phyloP scores from a whole-genome alignment of 768 basidiomycete species.

The Ramaria sp. region DNA sequence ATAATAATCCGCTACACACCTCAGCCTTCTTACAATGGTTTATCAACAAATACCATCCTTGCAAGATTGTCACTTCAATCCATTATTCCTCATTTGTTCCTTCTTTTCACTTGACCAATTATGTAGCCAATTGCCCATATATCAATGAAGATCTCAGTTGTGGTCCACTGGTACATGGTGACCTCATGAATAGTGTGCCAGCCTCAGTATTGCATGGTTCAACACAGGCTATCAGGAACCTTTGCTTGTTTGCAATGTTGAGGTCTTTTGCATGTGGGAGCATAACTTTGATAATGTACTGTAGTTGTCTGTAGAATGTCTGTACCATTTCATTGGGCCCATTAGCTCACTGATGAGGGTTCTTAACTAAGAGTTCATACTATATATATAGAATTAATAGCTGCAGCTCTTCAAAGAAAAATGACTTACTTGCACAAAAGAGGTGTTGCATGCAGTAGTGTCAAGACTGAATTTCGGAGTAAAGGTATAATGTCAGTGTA shows the following conservation, averaged over 20 bases:
- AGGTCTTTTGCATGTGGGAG: not conserved
- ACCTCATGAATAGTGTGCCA: not conserved
- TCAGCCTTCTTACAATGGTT: too few relatives aligned
- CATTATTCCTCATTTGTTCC: not conserved
- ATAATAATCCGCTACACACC: too few relatives aligned
- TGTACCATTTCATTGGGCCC: not conserved
- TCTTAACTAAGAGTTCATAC: not conserved
- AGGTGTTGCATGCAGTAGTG: not conserved
- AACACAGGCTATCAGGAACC: too few relatives aligned
- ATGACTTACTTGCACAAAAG: not conserved
- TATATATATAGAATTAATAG: too few relatives aligned
- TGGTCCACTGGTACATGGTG: not conserved
- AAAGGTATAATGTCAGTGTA: too few relatives aligned
- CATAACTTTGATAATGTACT: not conserved
- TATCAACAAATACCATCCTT: not conserved
- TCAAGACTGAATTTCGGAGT: too few relatives aligned
- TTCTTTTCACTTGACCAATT: not conserved
- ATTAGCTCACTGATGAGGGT: not conserved
- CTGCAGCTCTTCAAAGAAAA: too few relatives aligned
- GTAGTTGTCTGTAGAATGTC: conserved; percentile 2
- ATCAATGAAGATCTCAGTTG: not conserved
- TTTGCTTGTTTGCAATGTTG: not conserved
- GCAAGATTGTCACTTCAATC: not conserved
- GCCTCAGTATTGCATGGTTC: not conserved
- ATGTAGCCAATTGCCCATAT: not conserved